These are phyloP conservation scores for Marchantia polymorpha DNA, from an alignment of 225 moss, liverwort and hornwort genomes.

Conservation along the genomic window DNA sequence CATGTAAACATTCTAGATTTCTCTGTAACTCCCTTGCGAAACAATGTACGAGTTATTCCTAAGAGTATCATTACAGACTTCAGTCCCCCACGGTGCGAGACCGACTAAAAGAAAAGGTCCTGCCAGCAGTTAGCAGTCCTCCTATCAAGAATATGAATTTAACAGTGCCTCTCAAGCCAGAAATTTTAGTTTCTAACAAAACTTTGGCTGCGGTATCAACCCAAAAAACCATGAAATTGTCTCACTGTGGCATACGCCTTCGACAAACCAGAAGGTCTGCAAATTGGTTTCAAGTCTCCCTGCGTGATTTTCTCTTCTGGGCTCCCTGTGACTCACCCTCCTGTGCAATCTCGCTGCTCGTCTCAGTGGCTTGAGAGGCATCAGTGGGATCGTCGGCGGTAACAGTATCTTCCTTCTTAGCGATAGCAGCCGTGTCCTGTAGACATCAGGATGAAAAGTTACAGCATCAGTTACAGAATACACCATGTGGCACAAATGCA, in stretches of 20 bases:
- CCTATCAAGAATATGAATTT: constrained; percentile 14
- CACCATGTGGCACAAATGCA: background rate
- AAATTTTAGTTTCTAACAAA: constrained; percentile 35
- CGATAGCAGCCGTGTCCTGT: constrained; percentile 17
- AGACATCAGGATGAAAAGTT: background rate
- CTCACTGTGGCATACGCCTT: constrained; percentile 4
- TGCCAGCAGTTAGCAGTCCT: constrained; percentile 10
- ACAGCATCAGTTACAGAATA: background rate
- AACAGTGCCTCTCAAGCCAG: constrained; percentile 21
- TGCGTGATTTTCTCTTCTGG: constrained; percentile 26
- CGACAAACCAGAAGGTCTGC: constrained; percentile 5
- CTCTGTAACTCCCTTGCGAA: constrained; percentile 11
- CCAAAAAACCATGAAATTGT: constrained; percentile 20
- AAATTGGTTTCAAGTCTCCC: constrained; percentile 26
- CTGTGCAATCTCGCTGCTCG: constrained; percentile 26
- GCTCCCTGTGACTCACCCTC: constrained; percentile 25
- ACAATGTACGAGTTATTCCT: constrained; percentile 19
- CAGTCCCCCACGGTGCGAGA: constrained; percentile 2
- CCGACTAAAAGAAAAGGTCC: background rate
- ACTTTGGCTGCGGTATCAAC: constrained; percentile 29
- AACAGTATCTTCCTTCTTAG: constrained; percentile 39
- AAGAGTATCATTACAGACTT: constrained; percentile 24
- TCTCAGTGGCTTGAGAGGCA: constrained; percentile 7
- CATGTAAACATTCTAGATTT: background rate
- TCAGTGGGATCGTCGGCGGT: constrained; percentile 27